phyloP scores from a whole-genome alignment of 2,329 filamentous ascomycete species.

The Epicoccum nigrum region DNA sequence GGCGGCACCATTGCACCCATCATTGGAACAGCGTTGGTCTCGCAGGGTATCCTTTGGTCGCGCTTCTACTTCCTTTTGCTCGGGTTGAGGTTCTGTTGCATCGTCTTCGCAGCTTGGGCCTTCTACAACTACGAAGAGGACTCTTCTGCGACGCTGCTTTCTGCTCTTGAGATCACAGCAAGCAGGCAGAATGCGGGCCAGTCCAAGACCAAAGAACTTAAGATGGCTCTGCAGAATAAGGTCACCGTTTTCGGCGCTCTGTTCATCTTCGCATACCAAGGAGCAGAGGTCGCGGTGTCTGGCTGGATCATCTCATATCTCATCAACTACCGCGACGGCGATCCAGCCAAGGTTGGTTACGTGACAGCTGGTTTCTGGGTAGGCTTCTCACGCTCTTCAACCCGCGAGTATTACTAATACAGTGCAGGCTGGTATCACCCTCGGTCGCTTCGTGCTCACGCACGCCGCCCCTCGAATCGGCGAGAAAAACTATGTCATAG shows the following conservation, averaged over 20 bases:
- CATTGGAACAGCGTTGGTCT: slow-evolving; percentile 75
- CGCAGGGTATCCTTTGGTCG: slow-evolving; percentile 67
- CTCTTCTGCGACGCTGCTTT: slow-evolving; percentile 51
- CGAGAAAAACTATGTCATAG: slow-evolving; percentile 72
- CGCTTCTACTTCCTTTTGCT: slow-evolving; percentile 75
- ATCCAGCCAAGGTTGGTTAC: slow-evolving; percentile 76
- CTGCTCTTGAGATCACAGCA: slow-evolving; percentile 51
- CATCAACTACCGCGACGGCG: slow-evolving; percentile 72
- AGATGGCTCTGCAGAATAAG: slow-evolving; percentile 57
- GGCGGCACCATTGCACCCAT: slow-evolving; percentile 68
- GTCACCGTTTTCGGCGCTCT: slow-evolving; percentile 75
- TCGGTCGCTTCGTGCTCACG: slow-evolving; percentile 75
- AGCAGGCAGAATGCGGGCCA: slow-evolving; percentile 47
- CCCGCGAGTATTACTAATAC: neutral
- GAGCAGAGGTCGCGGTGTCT: slow-evolving; percentile 80
- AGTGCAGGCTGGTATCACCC: slow-evolving; percentile 72
- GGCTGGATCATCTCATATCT: slow-evolving; percentile 89
- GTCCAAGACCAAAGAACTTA: slow-evolving; percentile 58
- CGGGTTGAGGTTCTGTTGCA: slow-evolving; percentile 62
- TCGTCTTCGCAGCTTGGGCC: slow-evolving; percentile 67
- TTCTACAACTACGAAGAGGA: slow-evolving; percentile 76
- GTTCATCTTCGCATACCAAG: slow-evolving; percentile 88
- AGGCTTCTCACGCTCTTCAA: neutral
- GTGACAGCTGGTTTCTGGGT: slow-evolving; percentile 73
- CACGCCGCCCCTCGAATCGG: slow-evolving; percentile 70